Conservation (phyloP, 176 grass and related monocot species). For the Calamus simplicifolius region DNA sequence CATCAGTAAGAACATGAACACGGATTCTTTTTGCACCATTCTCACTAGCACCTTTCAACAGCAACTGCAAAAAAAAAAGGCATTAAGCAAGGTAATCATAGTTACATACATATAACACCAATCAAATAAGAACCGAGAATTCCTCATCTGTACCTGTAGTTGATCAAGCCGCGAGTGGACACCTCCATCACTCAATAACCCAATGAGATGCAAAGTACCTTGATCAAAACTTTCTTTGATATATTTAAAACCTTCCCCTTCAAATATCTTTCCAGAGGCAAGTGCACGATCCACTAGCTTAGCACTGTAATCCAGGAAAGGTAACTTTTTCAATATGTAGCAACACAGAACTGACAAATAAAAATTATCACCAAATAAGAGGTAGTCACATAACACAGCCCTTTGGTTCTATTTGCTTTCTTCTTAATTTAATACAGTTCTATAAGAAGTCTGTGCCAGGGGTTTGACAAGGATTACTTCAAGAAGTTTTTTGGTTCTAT, state of each 20-base stretch:
- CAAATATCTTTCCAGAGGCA: constrained; percentile 80
- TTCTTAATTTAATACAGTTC: too few species aligned
- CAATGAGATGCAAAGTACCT: constrained; percentile 85
- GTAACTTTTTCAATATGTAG: constrained; percentile 5
- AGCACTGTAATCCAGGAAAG: constrained; percentile 38
- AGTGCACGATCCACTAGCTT: constrained; percentile 91
- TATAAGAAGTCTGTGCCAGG: too few species aligned
- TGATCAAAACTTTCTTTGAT: constrained; percentile 79
- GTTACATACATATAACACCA: too few species aligned
- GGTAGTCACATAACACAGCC: background rate
- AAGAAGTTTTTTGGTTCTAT: too few species aligned
- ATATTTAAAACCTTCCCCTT: constrained; percentile 85
- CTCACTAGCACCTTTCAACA: constrained; percentile 83
- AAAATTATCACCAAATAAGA: background rate
- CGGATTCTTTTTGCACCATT: constrained; percentile 87
- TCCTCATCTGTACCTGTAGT: constrained; percentile 44
- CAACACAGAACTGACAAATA: background rate
- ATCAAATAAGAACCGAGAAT: too few species aligned
- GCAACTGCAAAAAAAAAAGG: constrained; percentile 48
- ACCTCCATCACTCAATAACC: constrained; percentile 93
- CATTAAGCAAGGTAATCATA: too few species aligned
- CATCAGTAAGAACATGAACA: constrained; percentile 92
- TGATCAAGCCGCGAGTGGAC: constrained; percentile 97
- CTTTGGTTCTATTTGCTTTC: too few species aligned
- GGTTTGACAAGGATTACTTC: too few species aligned